Conservation (phyloP, 345 rosid genomes). For the Gossypium turneri region DNA sequence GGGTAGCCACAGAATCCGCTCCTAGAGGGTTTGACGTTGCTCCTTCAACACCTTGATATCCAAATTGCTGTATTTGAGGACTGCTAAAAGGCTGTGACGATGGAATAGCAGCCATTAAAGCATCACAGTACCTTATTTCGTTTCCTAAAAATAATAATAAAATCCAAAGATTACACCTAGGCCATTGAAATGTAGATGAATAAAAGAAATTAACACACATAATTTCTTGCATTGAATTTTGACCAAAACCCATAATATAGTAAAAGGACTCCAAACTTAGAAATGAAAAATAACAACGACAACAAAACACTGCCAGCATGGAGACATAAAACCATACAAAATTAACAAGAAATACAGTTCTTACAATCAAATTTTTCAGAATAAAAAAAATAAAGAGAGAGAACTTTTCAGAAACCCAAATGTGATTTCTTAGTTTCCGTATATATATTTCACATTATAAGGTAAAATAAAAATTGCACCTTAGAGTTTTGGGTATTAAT, state of each 20-base stretch:
- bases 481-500: not conserved
- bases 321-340: not conserved
- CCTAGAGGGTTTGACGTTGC: not conserved
- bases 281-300: not conserved
- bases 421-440: not conserved
- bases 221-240: not conserved
- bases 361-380: not conserved
- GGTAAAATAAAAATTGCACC: not conserved
- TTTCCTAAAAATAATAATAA: not conserved
- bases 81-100: slow-evolving; percentile 24
- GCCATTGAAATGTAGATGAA: not conserved
- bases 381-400: not conserved
- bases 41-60: slow-evolving; percentile 26
- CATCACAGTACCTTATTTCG: slow-evolving; percentile 13
- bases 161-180: not conserved
- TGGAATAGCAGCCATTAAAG: slow-evolving; percentile 23
- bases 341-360: not conserved
- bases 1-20: slow-evolving; percentile 32
- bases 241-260: not conserved
- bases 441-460: not conserved
- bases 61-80: slow-evolving; percentile 23
- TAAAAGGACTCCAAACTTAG: not conserved
- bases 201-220: not conserved
- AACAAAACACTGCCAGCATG: not conserved
- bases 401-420: not conserved